A percentile compares a stretch with the other conserved stretches of the same genome.
Conservation (phyloP, 345 rosid species). For the Dipteronia dyeriana region DNA sequence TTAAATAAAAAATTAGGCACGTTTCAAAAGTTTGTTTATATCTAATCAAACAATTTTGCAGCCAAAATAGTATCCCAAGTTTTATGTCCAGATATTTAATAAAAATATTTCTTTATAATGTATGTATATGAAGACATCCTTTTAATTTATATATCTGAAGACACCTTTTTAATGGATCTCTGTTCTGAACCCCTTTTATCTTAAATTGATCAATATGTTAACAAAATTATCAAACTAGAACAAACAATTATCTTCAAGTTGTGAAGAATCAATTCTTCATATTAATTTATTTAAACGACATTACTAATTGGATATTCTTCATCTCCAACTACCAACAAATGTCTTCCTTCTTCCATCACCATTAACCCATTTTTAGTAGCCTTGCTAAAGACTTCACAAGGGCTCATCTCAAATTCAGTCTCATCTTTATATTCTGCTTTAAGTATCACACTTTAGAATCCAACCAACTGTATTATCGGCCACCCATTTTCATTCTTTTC, state of each 20-base stretch:
- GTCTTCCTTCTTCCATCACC: conserved; percentile 72
- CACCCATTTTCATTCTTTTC: conserved; percentile 47
- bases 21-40: too few relatives aligned
- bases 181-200: too few relatives aligned
- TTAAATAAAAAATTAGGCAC: too few relatives aligned
- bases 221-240: too few relatives aligned
- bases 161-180: too few relatives aligned
- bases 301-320: conserved; percentile 52
- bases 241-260: background rate
- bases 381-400: conserved; percentile 68
- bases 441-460: conserved; percentile 64
- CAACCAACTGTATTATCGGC: conserved; percentile 66
- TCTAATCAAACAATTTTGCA: too few relatives aligned
- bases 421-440: conserved; percentile 54
- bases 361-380: conserved; percentile 66
- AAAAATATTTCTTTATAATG: too few relatives aligned
- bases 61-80: too few relatives aligned
- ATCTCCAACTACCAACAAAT: conserved; percentile 69
- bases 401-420: conserved; percentile 50
- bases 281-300: conserved; percentile 38
- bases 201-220: background rate
- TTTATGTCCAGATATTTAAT: too few relatives aligned
- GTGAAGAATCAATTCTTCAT: too few relatives aligned
- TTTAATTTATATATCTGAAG: too few relatives aligned
- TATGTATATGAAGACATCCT: too few relatives aligned